Percentiles rank a stretch among this genome's conserved stretches.
These are phyloP conservation scores for Geum urbanum DNA, from an alignment of 306 rosid species.

Conservation along the genomic window DNA sequence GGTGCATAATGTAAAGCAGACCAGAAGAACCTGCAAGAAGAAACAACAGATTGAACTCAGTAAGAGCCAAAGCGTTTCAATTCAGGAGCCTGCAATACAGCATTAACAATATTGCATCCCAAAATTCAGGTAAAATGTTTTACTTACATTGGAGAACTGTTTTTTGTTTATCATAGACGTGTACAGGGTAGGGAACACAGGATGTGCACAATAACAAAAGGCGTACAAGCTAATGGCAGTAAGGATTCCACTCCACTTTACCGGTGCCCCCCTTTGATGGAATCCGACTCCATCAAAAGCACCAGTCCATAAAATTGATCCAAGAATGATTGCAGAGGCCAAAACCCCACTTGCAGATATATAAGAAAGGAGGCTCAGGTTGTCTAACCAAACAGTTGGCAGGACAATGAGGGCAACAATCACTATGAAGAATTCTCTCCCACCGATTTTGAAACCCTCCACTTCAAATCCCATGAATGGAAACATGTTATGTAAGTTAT, in stretches of 20 bases:
- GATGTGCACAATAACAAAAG: slow-evolving; percentile 86
- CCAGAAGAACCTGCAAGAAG: slow-evolving; percentile 50
- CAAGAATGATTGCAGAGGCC: slow-evolving; percentile 60
- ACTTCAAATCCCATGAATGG: slow-evolving; percentile 35
- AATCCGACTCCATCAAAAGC: slow-evolving; percentile 55
- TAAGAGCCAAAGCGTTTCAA: background rate
- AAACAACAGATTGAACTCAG: background rate
- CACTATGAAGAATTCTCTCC: slow-evolving; percentile 47
- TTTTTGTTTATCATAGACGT: slow-evolving; percentile 66
- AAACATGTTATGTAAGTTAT: slow-evolving; percentile 56
- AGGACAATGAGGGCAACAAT: slow-evolving; percentile 48
- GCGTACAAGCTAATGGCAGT: slow-evolving; percentile 68
- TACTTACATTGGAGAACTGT: slow-evolving; percentile 64
- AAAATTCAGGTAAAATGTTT: background rate
- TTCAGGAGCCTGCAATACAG: background rate
- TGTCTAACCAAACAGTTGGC: slow-evolving; percentile 77
- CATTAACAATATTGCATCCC: background rate
- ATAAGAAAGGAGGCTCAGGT: slow-evolving; percentile 65
- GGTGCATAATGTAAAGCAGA: slow-evolving; percentile 55
- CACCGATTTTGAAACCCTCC: slow-evolving; percentile 39
- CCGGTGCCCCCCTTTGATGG: slow-evolving; percentile 38
- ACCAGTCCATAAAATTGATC: slow-evolving; percentile 60
- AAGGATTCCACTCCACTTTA: slow-evolving; percentile 61
- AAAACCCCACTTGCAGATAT: slow-evolving; percentile 80
- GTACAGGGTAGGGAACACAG: slow-evolving; percentile 78